These are phyloP conservation scores for Sclerotiophoma versabilis DNA, from an alignment of 2,329 filamentous ascomycete genomes.

Conservation along the genomic window DNA sequence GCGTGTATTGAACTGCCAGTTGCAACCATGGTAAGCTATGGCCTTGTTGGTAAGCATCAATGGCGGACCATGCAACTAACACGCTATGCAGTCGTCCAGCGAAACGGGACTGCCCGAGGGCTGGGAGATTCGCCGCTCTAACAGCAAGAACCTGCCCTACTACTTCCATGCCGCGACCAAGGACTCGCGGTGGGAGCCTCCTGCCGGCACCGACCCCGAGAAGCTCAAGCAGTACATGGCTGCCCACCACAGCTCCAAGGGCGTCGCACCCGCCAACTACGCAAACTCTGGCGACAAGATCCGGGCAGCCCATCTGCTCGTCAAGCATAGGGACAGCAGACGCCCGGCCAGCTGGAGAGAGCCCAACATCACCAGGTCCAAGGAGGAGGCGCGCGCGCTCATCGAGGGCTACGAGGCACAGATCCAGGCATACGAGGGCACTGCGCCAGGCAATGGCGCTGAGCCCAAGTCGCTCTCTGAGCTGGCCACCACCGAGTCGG, in stretches of 20 bases:
- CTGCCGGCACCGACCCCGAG: constrained; percentile 84
- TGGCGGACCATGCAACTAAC: constrained; percentile 28
- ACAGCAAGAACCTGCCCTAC: constrained; percentile 98
- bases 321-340: constrained; percentile 90
- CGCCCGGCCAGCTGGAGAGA: constrained; percentile 94
- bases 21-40: constrained; percentile 39
- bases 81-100: constrained; percentile 33
- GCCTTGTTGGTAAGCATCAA: constrained; percentile 2
- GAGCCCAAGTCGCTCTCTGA: constrained; percentile 69
- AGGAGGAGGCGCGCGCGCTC: constrained; percentile 83
- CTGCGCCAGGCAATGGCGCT: constrained; percentile 40
- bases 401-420: constrained; percentile 76
- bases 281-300: constrained; percentile 74
- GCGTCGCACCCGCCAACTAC: constrained; percentile 51
- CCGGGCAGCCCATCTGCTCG: constrained; percentile 86
- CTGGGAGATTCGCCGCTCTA: constrained; percentile 97
- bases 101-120: constrained; percentile 74
- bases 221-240: constrained; percentile 96
- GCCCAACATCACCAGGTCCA: constrained; percentile 83
- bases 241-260: constrained; percentile 73
- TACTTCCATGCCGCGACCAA: constrained; percentile 92
- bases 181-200: constrained; percentile 95
- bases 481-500: constrained; percentile 85
- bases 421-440: constrained; percentile 71
- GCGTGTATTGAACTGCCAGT: neutral